These are phyloP conservation scores for Suhomyces sp. DNA, from an alignment of 805 yeast genomes.

Conservation along the genomic window DNA sequence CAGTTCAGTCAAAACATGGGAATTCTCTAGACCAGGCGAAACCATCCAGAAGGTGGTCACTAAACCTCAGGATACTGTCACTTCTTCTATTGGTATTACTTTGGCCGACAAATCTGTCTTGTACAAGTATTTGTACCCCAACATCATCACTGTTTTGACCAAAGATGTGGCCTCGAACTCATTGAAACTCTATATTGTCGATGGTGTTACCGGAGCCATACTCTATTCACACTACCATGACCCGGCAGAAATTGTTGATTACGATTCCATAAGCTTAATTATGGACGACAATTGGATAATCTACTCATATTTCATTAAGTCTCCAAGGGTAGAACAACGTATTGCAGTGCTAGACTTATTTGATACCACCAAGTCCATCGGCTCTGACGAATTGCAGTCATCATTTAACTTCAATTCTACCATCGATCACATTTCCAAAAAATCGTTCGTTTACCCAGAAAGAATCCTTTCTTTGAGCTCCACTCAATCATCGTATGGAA, in stretches of 20 bases:
- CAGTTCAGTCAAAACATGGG: constrained; percentile 28
- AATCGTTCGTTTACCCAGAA: constrained; percentile 64
- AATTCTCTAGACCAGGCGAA: constrained; percentile 18
- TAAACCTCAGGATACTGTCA: constrained; percentile 21
- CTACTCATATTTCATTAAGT: constrained; percentile 55
- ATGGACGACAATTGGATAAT: constrained; percentile 85
- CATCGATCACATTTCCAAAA: constrained; percentile 48
- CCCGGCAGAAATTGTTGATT: constrained; percentile 38
- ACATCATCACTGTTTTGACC: constrained; percentile 51
- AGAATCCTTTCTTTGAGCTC: constrained; percentile 50
- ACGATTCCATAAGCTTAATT: constrained; percentile 46
- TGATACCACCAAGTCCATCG: constrained; percentile 56
- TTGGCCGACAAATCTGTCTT: constrained; percentile 69
- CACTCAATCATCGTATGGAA: constrained; percentile 37
- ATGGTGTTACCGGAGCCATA: constrained; percentile 66
- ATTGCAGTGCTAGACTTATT: constrained; percentile 75
- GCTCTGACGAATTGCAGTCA: constrained; percentile 31
- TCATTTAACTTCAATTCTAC: constrained; percentile 31
- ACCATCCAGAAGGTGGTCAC: constrained; percentile 15
- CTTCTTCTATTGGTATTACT: constrained; percentile 62
- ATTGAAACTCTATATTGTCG: constrained; percentile 55
- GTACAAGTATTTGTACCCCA: constrained; percentile 81
- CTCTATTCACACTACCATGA: constrained; percentile 43
- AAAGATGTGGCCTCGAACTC: constrained; percentile 14
- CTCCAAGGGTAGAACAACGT: constrained; percentile 50